Evolutionary conservation across 2,329 filamentous ascomycete species (phyloP), one percentile per base, ranked within the genome.

Genomic region (Alternaria atra): DNA sequence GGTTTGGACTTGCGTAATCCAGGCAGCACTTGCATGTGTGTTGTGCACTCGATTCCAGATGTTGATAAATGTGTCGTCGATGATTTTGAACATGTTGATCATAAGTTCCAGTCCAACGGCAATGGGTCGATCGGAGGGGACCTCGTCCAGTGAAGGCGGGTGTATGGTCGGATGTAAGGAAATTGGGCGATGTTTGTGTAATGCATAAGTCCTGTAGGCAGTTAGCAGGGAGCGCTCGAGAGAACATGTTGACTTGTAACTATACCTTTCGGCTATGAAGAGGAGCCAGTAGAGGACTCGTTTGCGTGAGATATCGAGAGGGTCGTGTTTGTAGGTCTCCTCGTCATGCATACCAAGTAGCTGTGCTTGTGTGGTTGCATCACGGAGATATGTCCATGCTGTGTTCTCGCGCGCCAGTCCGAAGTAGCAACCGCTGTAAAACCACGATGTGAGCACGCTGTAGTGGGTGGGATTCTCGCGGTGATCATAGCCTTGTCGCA

Each of bases 171-270:
- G 84, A 54, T 87, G 83, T 7, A 90, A 78, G 0, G 86, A 87
- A 34, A 90, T 84, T 1, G 88, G 87, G 56, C 87, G 87, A 69
- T 89, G 88, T 47, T 87, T 84, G 58, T 89, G 82, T 30, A 90
- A 84, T 4, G 87, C 88, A 69, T 88, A 89, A 5, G 86, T 87
- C 64, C 89, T 89, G 60, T 48, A 10, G 46, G 23, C 25, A 42
- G 52, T 67, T 44, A 67, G 59, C 47, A 40, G 48, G 23, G 46
- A 47, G 29, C 25, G 23, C 35, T 8, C 2, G 34, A 23, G 27
- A 34, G 40, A 35, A 23, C 29, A 32, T 35, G 27, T 48, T 6
- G 15, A 34, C n/a, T 17, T 44, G 52, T 43, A 30, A 13, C 32
- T 56, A 7, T 75, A 86, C 84, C 85, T 83, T 75, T 90, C 87